These are phyloP conservation scores for Irineochytrium annulatum DNA, from an alignment of 192 early-diverging fungal species.

Conservation along the genomic window DNA sequence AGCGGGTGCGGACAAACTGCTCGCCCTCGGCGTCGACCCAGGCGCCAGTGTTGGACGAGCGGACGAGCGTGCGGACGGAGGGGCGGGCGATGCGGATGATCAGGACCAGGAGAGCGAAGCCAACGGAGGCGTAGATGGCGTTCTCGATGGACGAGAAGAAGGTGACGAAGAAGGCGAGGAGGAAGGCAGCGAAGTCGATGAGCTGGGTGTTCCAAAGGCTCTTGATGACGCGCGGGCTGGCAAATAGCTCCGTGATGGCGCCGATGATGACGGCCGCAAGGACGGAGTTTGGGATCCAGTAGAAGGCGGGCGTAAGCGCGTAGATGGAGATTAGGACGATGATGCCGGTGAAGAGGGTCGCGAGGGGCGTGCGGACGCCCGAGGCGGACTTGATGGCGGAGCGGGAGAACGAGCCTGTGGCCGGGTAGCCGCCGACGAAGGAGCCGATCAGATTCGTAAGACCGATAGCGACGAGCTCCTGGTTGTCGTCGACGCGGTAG, in stretches of 20 bases:
- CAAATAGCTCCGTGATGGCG: constrained; percentile 78
- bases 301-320: constrained; percentile 77
- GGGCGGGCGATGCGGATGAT: constrained; percentile 78
- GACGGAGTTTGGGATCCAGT: constrained; percentile 76
- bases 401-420: constrained; percentile 92
- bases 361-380: constrained; percentile 77
- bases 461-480: constrained; percentile 88
- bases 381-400: constrained; percentile 87
- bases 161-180: constrained; percentile 52
- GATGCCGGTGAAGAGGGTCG: constrained; percentile 70
- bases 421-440: constrained; percentile 83
- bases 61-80: constrained; percentile 41
- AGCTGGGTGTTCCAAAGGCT: constrained; percentile 61
- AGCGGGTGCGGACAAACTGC: too few relatives aligned
- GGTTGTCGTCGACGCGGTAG: constrained; percentile 79
- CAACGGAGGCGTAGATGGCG: constrained; percentile 77
- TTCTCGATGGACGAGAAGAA: constrained; percentile 69
- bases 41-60: constrained; percentile 16
- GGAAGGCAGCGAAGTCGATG: constrained; percentile 50
- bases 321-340: constrained; percentile 82
- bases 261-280: constrained; percentile 82
- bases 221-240: constrained; percentile 51
- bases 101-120: constrained; percentile 67
- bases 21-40: constrained; percentile 29
- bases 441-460: constrained; percentile 80